These are phyloP conservation scores for Phytophthora hibernalis DNA, from an alignment of 352 stramenopile species.

Conservation along the genomic window DNA sequence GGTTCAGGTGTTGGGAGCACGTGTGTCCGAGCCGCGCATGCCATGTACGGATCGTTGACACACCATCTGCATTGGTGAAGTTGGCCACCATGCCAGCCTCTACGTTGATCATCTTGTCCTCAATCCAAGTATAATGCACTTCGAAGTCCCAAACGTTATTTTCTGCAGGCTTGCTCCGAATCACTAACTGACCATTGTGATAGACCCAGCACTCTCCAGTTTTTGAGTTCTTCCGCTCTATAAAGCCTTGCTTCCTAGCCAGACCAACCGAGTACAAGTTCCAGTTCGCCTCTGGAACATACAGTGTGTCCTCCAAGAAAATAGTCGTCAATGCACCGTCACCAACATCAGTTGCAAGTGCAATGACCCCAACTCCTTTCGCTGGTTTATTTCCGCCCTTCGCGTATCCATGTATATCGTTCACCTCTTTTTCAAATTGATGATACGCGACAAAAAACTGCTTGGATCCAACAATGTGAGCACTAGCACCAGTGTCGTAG, in stretches of 20 bases:
- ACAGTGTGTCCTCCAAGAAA: constrained; percentile 7
- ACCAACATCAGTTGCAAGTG: constrained; percentile 1
- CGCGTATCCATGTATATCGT: constrained; percentile 1
- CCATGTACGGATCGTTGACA: constrained; percentile 1
- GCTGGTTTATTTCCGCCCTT: too few species aligned
- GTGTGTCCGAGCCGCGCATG: constrained; percentile 11
- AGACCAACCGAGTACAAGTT: constrained; percentile 14
- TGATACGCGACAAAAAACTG: not conserved
- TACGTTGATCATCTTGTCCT: not conserved
- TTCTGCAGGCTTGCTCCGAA: not conserved
- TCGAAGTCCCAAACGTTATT: constrained; percentile 19
- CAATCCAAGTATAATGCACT: constrained; percentile 7
- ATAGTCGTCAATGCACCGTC: constrained; percentile 10
- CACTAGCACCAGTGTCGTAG: not conserved
- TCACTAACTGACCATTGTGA: not conserved
- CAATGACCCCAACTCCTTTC: constrained; percentile 9
- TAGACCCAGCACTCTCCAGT: constrained; percentile 3
- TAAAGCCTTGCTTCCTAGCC: constrained; percentile 13
- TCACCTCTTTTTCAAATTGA: not conserved
- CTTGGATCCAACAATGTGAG: constrained; percentile 7
- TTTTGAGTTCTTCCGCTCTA: constrained; percentile 2
- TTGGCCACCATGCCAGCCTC: not conserved
- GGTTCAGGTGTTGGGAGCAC: constrained; percentile 5
- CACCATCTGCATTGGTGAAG: constrained; percentile 4
- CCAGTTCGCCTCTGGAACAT: constrained; percentile 4